A percentile compares a stretch with the other conserved stretches of the same genome.
Evolutionary conservation across 257 asterid species (phyloP).

Genomic region (Solanum dulcamara): DNA sequence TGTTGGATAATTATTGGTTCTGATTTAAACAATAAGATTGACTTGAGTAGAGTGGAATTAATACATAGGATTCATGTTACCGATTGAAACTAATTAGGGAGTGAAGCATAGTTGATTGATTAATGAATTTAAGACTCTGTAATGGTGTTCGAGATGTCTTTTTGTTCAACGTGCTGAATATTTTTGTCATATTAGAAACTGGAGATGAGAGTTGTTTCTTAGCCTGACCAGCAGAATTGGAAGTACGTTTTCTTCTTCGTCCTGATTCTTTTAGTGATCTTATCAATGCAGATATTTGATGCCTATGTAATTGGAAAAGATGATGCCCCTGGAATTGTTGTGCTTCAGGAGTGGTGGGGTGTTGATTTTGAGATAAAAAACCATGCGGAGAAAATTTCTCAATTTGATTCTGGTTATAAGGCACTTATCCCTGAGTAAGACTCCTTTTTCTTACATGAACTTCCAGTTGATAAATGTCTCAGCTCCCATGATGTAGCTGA

Average conservation of each 20-base stretch:
- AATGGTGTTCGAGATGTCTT: background rate
- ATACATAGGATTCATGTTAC: background rate
- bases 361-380: slow-evolving; percentile 93
- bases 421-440: slow-evolving; percentile 95
- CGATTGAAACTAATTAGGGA: background rate
- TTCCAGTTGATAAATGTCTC: background rate
- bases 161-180: background rate
- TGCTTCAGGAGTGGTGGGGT: slow-evolving; percentile 99
- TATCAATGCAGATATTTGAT: slow-evolving; percentile 54
- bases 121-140: background rate
- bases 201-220: background rate
- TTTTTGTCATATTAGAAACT: background rate
- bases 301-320: slow-evolving; percentile 91
- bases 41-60: background rate
- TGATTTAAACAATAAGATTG: background rate
- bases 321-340: slow-evolving; percentile 91
- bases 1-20: background rate
- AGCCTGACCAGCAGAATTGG: background rate
- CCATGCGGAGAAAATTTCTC: slow-evolving; percentile 86
- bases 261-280: background rate
- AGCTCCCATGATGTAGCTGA: background rate
- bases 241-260: background rate
- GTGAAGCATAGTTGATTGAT: background rate
- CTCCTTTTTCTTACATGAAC: background rate
- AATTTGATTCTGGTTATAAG: slow-evolving; percentile 70